These are phyloP conservation scores for Parascedosporium putredinis DNA, from an alignment of 2,329 filamentous ascomycete genomes.

Conservation along the genomic window DNA sequence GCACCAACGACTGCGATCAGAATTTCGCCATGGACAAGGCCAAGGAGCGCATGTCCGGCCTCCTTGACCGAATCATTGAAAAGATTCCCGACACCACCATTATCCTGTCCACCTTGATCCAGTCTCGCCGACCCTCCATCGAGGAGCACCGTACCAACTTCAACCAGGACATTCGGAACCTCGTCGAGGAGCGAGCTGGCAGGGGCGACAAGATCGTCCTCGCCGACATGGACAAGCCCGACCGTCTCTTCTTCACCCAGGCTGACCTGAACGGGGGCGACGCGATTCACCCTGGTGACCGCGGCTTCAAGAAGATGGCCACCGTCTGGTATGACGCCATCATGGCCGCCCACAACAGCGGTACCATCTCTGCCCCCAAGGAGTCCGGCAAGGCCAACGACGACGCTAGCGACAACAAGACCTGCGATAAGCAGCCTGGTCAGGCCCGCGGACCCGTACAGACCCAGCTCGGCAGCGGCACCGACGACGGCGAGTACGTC, in stretches of 20 bases:
- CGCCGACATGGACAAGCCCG: conserved; percentile 10
- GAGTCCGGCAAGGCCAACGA: neutral
- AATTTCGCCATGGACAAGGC: conserved; percentile 11
- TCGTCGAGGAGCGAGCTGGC: conserved; percentile 14
- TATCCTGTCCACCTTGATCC: conserved; percentile 13
- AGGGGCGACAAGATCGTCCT: conserved; percentile 10
- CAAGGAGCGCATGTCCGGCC: conserved; percentile 10
- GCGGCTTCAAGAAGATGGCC: conserved; percentile 31
- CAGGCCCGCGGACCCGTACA: conserved; percentile 9
- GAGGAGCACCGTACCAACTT: conserved; percentile 18
- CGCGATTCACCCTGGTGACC: conserved; percentile 27
- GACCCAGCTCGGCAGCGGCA: conserved; percentile 10
- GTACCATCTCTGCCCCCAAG: neutral
- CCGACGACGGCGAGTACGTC: conserved; percentile 13
- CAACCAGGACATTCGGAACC: conserved; percentile 21
- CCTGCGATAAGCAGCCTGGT: conserved; percentile 9
- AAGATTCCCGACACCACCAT: conserved; percentile 11
- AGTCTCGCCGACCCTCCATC: neutral
- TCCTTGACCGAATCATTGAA: conserved; percentile 12
- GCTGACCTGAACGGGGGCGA: conserved; percentile 23
- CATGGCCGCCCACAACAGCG: neutral
- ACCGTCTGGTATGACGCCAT: conserved; percentile 23
- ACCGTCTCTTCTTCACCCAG: neutral
- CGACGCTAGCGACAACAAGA: neutral
- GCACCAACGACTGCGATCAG: conserved; percentile 15